phyloP scores from a whole-genome alignment of 2,329 filamentous ascomycete species.

The Talaromyces marneffei region DNA sequence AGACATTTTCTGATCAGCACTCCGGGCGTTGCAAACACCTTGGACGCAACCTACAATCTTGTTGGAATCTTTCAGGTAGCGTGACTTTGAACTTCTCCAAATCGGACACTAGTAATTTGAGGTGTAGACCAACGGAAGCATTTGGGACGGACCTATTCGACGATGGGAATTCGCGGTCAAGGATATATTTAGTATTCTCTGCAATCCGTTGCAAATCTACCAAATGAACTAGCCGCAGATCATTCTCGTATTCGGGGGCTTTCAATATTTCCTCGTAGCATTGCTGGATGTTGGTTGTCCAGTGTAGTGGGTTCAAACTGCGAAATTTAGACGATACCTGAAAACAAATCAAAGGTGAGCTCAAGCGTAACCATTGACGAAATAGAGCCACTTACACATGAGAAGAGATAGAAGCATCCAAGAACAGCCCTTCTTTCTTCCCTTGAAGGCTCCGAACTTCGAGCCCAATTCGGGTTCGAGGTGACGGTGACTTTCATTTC shows the following conservation, averaged over 20 bases:
- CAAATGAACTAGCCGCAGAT: slow-evolving; percentile 1
- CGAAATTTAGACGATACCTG: slow-evolving; percentile 7
- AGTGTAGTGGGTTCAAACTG: slow-evolving; percentile 3
- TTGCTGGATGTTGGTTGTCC: slow-evolving; percentile 8
- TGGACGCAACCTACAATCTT: slow-evolving; percentile 6
- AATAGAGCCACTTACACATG: neutral
- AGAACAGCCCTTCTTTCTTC: slow-evolving; percentile 11
- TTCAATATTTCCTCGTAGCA: slow-evolving; percentile 9
- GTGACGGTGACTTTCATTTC: slow-evolving; percentile 11
- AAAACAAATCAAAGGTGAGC: slow-evolving; percentile 6
- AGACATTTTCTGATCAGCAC: neutral
- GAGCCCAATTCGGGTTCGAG: slow-evolving; percentile 10
- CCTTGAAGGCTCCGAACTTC: slow-evolving; percentile 5
- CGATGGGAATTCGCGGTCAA: neutral
- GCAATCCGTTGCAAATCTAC: slow-evolving; percentile 8
- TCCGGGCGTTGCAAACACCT: neutral
- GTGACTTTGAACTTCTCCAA: slow-evolving; percentile 6
- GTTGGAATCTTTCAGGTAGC: slow-evolving; percentile 6
- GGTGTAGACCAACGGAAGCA: neutral
- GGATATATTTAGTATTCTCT: slow-evolving; percentile 5
- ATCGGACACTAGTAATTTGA: slow-evolving; percentile 6
- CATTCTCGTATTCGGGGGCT: slow-evolving; percentile 3
- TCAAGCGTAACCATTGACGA: neutral
- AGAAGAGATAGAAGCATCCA: slow-evolving; percentile 11
- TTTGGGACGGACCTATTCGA: slow-evolving; percentile 1